Conservation (phyloP, 768 basidiomycete genomes). For the Lentinus tigrinus region DNA sequence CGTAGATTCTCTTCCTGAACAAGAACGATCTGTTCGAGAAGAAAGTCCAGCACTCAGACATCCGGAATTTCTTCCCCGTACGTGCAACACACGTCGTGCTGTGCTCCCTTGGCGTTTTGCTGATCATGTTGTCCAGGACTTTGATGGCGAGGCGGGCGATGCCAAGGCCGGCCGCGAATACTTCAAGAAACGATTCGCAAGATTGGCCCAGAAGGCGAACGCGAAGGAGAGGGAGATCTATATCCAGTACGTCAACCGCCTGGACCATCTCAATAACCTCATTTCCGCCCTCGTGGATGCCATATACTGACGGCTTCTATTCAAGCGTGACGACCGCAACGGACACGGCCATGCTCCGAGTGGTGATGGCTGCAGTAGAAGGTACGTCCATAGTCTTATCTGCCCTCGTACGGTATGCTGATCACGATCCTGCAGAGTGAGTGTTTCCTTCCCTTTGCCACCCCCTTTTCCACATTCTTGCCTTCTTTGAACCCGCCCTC, state of each 20-base stretch:
- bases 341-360: constrained; percentile 82
- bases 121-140: constrained; percentile 54
- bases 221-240: constrained; percentile 90
- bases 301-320: constrained; percentile 16
- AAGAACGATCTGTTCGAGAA: constrained; percentile 91
- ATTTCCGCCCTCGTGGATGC: background rate
- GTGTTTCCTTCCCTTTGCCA: constrained; percentile 35
- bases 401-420: constrained; percentile 3
- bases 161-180: constrained; percentile 80
- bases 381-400: constrained; percentile 47
- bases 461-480: constrained; percentile 27
- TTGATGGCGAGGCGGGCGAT: constrained; percentile 74
- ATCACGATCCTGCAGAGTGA: constrained; percentile 55
- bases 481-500: constrained; percentile 5
- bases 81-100: constrained; percentile 19
- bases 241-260: constrained; percentile 70
- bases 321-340: constrained; percentile 84
- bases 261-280: constrained; percentile 1
- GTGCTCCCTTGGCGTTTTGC: background rate
- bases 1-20: constrained; percentile 86
- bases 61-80: constrained; percentile 88
- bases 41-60: constrained; percentile 80
- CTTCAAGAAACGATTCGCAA: constrained; percentile 83
- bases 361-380: constrained; percentile 96
- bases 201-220: constrained; percentile 82